A percentile compares a stretch with the other conserved stretches of the same genome.
Evolutionary conservation across 2,329 filamentous ascomycete species (phyloP).

Genomic region (Ophiostoma tasmaniense): DNA sequence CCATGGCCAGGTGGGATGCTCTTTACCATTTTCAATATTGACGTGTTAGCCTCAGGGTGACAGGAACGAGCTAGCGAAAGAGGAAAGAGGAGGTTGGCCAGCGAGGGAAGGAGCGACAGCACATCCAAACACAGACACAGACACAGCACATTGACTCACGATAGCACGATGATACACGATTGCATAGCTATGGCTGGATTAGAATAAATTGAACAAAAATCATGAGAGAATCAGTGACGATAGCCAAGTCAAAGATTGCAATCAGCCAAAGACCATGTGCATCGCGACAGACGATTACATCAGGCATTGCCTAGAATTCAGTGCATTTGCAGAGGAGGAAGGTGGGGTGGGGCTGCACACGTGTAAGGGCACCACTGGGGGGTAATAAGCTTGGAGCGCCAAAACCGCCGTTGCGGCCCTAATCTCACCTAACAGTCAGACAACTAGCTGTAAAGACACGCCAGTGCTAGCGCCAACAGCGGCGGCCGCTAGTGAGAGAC

Average conservation of each 20-base stretch:
- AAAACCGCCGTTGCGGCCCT: constrained; percentile 8
- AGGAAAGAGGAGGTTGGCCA: constrained; percentile 13
- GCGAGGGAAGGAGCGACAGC: constrained; percentile 5
- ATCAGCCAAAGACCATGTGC: background rate
- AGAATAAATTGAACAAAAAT: background rate
- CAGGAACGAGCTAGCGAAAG: constrained; percentile 7
- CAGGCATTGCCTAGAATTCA: background rate
- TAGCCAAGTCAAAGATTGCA: background rate
- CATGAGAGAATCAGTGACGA: background rate
- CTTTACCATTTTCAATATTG: constrained; percentile 10
- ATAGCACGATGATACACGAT: background rate
- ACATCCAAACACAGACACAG: background rate
- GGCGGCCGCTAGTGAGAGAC: constrained; percentile 14
- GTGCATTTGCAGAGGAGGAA: background rate
- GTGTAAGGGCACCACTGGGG: constrained; percentile 17
- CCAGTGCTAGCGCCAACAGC: constrained; percentile 12
- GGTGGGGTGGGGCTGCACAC: constrained; percentile 15
- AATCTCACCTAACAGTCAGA: background rate
- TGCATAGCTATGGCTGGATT: background rate
- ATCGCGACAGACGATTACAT: background rate
- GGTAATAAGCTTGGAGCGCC: background rate
- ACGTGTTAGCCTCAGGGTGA: background rate
- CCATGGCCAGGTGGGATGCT: constrained; percentile 11
- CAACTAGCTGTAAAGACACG: background rate
- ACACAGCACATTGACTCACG: background rate